A percentile compares a stretch with the other conserved stretches of the same genome.
phyloP scores from a whole-genome alignment of 1,284 basidiomycete genomes.

The Leccinum huronense region DNA sequence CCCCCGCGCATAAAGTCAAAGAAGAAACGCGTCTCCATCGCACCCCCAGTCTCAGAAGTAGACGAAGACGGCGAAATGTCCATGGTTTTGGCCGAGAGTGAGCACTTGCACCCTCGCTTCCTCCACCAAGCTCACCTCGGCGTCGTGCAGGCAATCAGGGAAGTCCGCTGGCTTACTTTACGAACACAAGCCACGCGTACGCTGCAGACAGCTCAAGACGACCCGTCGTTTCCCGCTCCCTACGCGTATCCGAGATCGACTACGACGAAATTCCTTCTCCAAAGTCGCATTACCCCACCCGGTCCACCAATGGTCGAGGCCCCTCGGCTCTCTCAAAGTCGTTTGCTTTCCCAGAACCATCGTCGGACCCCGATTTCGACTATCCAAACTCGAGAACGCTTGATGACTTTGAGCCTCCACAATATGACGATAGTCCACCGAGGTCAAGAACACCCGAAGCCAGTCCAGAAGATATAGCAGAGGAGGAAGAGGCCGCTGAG shows the following conservation, averaged over 20 bases:
- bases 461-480: slow-evolving; percentile 47
- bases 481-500: slow-evolving; percentile 36
- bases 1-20: slow-evolving; percentile 52
- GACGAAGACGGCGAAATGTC: slow-evolving; percentile 69
- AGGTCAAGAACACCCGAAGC: slow-evolving; percentile 39
- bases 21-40: slow-evolving; percentile 45
- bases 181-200: slow-evolving; percentile 46
- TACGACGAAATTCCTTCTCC: slow-evolving; percentile 72
- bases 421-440: slow-evolving; percentile 34
- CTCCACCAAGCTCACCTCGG: slow-evolving; percentile 12
- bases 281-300: slow-evolving; percentile 40
- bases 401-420: slow-evolving; percentile 39
- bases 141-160: slow-evolving; percentile 25
- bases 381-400: slow-evolving; percentile 17
- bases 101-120: slow-evolving; percentile 17
- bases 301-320: slow-evolving; percentile 41
- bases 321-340: slow-evolving; percentile 49
- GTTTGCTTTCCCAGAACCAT: slow-evolving; percentile 31
- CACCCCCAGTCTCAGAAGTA: slow-evolving; percentile 37
- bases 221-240: slow-evolving; percentile 48
- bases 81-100: slow-evolving; percentile 67
- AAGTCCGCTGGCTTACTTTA: slow-evolving; percentile 57
- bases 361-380: slow-evolving; percentile 31
- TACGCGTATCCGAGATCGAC: slow-evolving; percentile 56
- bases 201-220: slow-evolving; percentile 49